A percentile compares a stretch with the other conserved stretches of the same genome.
phyloP scores from a whole-genome alignment of 345 rosid genomes.

The Syzygium aqueum region DNA sequence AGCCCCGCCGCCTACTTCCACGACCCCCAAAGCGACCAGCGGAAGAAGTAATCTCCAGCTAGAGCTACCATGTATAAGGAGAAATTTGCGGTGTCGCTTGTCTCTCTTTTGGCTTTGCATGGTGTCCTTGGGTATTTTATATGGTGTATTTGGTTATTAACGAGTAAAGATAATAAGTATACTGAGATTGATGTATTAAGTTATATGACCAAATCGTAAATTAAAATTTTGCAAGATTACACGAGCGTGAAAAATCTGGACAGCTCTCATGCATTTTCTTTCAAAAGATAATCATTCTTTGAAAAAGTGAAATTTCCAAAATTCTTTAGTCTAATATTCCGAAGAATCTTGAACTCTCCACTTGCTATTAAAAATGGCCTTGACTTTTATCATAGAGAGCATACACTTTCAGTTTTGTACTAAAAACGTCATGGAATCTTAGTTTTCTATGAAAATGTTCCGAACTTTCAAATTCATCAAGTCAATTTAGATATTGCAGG shows the following conservation, averaged over 20 bases:
- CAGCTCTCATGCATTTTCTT: not conserved
- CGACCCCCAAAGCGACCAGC: not conserved
- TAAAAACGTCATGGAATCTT: not conserved
- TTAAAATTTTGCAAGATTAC: too few relatives aligned
- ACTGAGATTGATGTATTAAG: not conserved
- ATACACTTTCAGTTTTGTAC: not conserved
- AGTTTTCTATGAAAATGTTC: not conserved
- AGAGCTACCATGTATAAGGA: too few relatives aligned
- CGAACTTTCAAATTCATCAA: not conserved
- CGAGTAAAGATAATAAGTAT: not conserved
- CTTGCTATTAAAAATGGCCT: not conserved
- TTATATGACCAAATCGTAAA: not conserved
- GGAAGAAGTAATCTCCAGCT: not conserved
- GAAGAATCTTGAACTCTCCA: not conserved
- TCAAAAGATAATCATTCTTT: not conserved
- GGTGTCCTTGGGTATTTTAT: too few relatives aligned
- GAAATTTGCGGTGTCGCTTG: too few relatives aligned
- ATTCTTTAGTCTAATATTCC: not conserved
- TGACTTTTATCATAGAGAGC: not conserved
- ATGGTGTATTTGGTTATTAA: not conserved
- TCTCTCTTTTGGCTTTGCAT: too few relatives aligned
- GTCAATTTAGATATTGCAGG: not conserved
- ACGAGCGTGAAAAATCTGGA: not conserved
- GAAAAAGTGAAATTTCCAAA: not conserved
- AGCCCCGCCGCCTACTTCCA: slow-evolving; percentile 2